Evolutionary conservation across 768 basidiomycete species (phyloP).

Genomic region (Amanita exitialis): DNA sequence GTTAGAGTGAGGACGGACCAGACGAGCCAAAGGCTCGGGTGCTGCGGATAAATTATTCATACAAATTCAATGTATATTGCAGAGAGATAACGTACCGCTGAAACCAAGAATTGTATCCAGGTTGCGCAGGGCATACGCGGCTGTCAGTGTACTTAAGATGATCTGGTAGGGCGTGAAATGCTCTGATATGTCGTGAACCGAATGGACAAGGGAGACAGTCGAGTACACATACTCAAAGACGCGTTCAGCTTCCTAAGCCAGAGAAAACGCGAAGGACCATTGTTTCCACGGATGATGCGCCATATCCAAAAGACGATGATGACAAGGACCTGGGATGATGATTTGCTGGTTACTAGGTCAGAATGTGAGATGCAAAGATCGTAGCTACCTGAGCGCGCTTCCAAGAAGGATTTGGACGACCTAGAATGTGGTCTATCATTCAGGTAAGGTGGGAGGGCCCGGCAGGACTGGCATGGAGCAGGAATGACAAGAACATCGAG

Average conservation of each 20-base stretch:
- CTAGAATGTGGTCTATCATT: conserved; percentile 93
- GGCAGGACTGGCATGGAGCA: conserved; percentile 3
- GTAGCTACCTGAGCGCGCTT: conserved; percentile 67
- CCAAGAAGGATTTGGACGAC: conserved; percentile 84
- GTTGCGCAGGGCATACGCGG: conserved; percentile 76
- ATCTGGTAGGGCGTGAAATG: conserved; percentile 97
- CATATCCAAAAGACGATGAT: conserved; percentile 90
- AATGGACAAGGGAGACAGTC: background rate
- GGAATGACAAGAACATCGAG: conserved; percentile 10
- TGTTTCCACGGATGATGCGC: conserved; percentile 59
- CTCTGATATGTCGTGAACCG: conserved; percentile 28
- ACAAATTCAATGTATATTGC: conserved; percentile 1
- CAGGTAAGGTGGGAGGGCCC: conserved; percentile 3
- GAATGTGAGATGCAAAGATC: background rate
- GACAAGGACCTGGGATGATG: conserved; percentile 59
- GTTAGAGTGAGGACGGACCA: conserved; percentile 40
- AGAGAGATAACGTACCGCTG: conserved; percentile 41
- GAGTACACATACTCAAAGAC: conserved; percentile 38
- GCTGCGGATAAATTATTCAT: conserved; percentile 31
- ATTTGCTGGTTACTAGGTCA: background rate
- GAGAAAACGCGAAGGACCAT: conserved; percentile 54
- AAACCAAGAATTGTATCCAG: conserved; percentile 80
- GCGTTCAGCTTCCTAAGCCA: conserved; percentile 54
- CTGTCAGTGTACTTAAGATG: conserved; percentile 75
- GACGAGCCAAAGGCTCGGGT: conserved; percentile 84